phyloP scores from a whole-genome alignment of 345 rosid species.

The Trapa bicornis region DNA sequence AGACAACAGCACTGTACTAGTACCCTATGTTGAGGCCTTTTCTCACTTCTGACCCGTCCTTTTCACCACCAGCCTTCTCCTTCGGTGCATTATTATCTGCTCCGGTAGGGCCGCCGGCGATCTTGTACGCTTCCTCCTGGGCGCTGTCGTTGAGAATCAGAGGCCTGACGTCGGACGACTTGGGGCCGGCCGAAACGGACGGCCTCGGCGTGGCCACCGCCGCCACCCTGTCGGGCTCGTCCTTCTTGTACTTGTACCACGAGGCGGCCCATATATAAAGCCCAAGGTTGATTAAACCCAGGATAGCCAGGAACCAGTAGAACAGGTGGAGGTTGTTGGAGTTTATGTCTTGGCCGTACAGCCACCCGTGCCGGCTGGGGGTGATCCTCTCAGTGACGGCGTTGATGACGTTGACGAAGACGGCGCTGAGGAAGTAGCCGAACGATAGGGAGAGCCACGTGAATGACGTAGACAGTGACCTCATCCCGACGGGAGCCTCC shows the following conservation, averaged over 20 bases:
- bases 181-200: neutral
- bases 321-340: conserved; percentile 27
- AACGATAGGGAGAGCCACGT: conserved; percentile 24
- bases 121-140: neutral
- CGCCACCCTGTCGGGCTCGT: neutral
- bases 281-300: conserved; percentile 24
- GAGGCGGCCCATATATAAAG: conserved; percentile 21
- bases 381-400: conserved; percentile 16
- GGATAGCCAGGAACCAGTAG: conserved; percentile 34
- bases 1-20: neutral
- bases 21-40: neutral
- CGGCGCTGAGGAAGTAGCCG: conserved; percentile 28
- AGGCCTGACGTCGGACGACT: neutral
- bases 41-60: neutral
- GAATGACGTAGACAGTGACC: conserved; percentile 32
- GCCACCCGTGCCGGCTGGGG: conserved; percentile 31
- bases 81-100: neutral
- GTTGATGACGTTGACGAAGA: conserved; percentile 23
- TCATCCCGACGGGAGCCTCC: conserved; percentile 33
- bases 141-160: neutral
- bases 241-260: conserved; percentile 35
- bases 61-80: neutral
- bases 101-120: neutral
- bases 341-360: conserved; percentile 21
- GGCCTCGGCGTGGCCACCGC: neutral